Base-by-base conservation (phyloP, 2,329 filamentous ascomycete genomes). In the Biscogniauxia sp. region DNA sequence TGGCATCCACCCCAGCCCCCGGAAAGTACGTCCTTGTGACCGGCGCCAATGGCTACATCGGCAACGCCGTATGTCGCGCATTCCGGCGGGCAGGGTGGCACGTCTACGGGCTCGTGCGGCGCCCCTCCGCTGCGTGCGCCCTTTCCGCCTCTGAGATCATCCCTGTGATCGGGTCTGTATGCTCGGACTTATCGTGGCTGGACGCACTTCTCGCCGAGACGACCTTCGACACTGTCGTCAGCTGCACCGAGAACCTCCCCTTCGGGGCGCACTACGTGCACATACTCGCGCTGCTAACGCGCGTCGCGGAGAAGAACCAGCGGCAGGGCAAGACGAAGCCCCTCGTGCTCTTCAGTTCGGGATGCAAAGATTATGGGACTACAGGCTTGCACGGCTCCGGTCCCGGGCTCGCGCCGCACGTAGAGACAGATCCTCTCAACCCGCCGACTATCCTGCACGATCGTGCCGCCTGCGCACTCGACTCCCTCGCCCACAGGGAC, bases 341-440 rank as follows among this genome's bases (percentile, higher is more conserved):
- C 0, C 67, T 82, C 0, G 75, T 82, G 4, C 73, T 83, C 2
- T 77, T 77, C 67, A 78, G 75, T 9, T 80, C 77, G 2, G 80
- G 81, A 0, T 82, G 80, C 68, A 83, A 83, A 60, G 80, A 83
- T 67, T 83, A 82, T 61, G 80, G 80, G 50, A 65, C 53, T 53
- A 77, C 64, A 1, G 58, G 55, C 5, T 58, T 73, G 0, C 73
- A 79, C 54, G 75, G 75, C 1, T 69, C 73, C 0, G 63, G 72
- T 0, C 69, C 23, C 5, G 23, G 61, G 0, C 71, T 82, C 3
- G 62, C 65, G 7, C 76, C 79, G 8, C 80, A 82, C 53, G 77
- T 75, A 0, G 80, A 83, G 64, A 64, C 72, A 0, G 78, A 77
- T 0, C 76, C 77, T 0, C 55, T 81, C 13, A 71, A 74, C 5